Base-by-base conservation (phyloP, 306 rosid genomes). In the Lathyrus sativus region DNA sequence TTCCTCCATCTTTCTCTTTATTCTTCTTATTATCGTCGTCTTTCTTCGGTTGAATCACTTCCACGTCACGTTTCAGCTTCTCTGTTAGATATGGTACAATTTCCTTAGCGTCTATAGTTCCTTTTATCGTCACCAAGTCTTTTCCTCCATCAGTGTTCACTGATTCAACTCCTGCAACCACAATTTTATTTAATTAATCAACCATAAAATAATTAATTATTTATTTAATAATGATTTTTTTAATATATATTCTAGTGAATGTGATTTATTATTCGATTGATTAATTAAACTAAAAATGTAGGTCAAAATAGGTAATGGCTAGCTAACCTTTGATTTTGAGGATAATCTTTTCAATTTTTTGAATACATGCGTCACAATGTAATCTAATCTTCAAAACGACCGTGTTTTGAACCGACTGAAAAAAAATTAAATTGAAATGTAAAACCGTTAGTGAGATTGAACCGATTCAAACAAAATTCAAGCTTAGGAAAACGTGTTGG, bases 361-460 rank as follows among this genome's bases (percentile, higher is more conserved):
- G 71, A 7, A 85, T 79, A 77, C 99, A 93, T 3, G 92, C 97
- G 0, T 90, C 99, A 17, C 99, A 93, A 73, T 93, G 99, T 66
- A 93, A 72, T 57, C 76, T 83, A 42, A 87, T 87, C 85, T 86
- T 93, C 76, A 88, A 56, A 35, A 80, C 85, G 64, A 81, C 91
- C 22, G 97, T 79, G 62, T 76, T 82, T 95, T 92, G 96, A 6
- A 59, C 38, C 66, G 60, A 50, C 48, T 28, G 58, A 14, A 55
- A 59, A 57, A 9, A 66, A 8, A 7, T 6, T 7, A 12, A 26
- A 44, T 4, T 11, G 0, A 42, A 43, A 65, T 28, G 15, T 9
- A 9, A 61, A 55, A 9, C 33, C 8, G 50, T 65, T 50, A 41
- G 67, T 1, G 13, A 56, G 31, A 54, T 26, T 26, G 28, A 26